Evolutionary conservation across 495 filamentous ascomycete species (phyloP).

Genomic region (Aspergillus carlsbadensis): DNA sequence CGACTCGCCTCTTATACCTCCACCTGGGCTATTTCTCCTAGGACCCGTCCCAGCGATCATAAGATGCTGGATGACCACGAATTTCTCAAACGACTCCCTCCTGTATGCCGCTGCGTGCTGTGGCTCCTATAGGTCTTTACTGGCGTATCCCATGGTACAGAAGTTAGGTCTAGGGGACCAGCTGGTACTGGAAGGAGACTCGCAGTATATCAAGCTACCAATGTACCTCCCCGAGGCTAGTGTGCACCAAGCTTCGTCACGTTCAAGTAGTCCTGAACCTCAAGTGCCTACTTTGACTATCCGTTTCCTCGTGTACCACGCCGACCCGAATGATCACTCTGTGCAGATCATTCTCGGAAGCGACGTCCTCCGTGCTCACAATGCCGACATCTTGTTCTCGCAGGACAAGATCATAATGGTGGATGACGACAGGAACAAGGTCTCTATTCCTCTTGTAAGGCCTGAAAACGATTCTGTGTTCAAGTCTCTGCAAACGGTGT

Average conservation of each 20-base stretch:
- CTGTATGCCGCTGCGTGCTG: conserved; percentile 92
- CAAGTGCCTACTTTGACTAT: conserved; percentile 79
- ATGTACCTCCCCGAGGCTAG: conserved; percentile 91
- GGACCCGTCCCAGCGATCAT: conserved; percentile 91
- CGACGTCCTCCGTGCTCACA: conserved; percentile 81
- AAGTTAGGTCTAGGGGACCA: conserved; percentile 67
- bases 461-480: conserved; percentile 85
- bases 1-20: conserved; percentile 68
- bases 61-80: conserved; percentile 87
- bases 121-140: conserved; percentile 79
- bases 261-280: conserved; percentile 68
- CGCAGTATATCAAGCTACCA: conserved; percentile 67
- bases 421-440: conserved; percentile 80
- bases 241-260: conserved; percentile 70
- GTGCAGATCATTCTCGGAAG: conserved; percentile 85
- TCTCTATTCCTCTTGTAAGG: conserved; percentile 89
- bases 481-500: conserved; percentile 64
- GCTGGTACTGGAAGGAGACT: conserved; percentile 63
- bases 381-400: conserved; percentile 89
- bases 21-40: conserved; percentile 77
- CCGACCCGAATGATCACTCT: conserved; percentile 47
- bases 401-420: conserved; percentile 84
- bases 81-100: conserved; percentile 81
- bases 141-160: conserved; percentile 70
- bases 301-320: conserved; percentile 69